Evolutionary conservation across 2,329 filamentous ascomycete species (phyloP).

Genomic region (Penicillium italicum): DNA sequence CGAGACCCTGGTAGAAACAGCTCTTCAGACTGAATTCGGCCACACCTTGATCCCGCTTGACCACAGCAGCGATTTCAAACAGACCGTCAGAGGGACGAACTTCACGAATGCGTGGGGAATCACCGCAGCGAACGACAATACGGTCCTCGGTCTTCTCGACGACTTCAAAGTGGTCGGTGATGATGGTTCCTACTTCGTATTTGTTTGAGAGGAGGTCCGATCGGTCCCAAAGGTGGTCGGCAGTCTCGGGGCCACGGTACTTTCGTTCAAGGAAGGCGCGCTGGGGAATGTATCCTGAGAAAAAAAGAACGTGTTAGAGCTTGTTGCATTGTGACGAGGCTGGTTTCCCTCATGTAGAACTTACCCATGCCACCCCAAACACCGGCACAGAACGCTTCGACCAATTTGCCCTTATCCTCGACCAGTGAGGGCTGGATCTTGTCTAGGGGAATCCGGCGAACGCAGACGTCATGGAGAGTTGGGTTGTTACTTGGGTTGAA

Average conservation of each 20-base stretch:
- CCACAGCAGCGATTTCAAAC: constrained; percentile 60
- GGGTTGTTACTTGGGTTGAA: constrained; percentile 63
- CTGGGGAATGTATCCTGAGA: constrained; percentile 48
- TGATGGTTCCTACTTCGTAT: constrained; percentile 61
- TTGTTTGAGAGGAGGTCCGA: constrained; percentile 53
- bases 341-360: constrained; percentile 17
- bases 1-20: constrained; percentile 56
- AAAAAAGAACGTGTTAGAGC: not conserved
- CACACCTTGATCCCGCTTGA: constrained; percentile 57
- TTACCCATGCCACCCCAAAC: constrained; percentile 64
- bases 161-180: constrained; percentile 71
- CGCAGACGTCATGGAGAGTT: constrained; percentile 60
- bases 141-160: constrained; percentile 59
- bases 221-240: constrained; percentile 59
- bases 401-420: constrained; percentile 58
- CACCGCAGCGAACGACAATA: constrained; percentile 64
- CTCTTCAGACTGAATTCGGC: constrained; percentile 65
- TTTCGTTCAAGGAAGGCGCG: constrained; percentile 58
- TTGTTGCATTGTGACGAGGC: not conserved
- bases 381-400: constrained; percentile 64
- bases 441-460: constrained; percentile 59
- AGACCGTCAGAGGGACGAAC: constrained; percentile 61
- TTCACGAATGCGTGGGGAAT: constrained; percentile 56
- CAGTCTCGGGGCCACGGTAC: constrained; percentile 55
- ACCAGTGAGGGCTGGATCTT: constrained; percentile 64